Conservation (phyloP, 768 basidiomycete species). For the Tulasnella calospora region DNA sequence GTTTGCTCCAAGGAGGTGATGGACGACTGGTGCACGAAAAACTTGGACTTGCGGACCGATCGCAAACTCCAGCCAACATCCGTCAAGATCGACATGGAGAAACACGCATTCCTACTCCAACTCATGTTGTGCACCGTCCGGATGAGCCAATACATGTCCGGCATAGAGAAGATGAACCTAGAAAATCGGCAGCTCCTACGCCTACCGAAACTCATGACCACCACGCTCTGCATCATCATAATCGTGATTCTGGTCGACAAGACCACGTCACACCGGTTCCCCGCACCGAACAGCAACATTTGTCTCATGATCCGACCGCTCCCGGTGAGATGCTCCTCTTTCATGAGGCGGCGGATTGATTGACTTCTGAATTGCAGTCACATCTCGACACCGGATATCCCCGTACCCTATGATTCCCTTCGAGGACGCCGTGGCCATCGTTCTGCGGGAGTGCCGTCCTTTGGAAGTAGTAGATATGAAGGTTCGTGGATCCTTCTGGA, state of each 20-base stretch:
- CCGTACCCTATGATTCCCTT: conserved; percentile 70
- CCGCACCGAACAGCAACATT: conserved; percentile 40
- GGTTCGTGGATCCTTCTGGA: conserved; percentile 39
- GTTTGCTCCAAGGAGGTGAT: conserved; percentile 63
- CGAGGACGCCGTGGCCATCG: conserved; percentile 55
- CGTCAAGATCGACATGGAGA: background rate
- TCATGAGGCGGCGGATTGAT: background rate
- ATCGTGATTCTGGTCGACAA: conserved; percentile 35
- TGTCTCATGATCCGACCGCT: conserved; percentile 66
- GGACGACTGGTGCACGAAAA: conserved; percentile 55
- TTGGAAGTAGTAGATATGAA: conserved; percentile 41
- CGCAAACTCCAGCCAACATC: background rate
- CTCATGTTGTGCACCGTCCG: background rate
- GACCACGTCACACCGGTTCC: conserved; percentile 49
- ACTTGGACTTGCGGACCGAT: conserved; percentile 36
- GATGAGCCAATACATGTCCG: conserved; percentile 4
- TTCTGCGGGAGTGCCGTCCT: conserved; percentile 48
- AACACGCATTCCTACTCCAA: conserved; percentile 1
- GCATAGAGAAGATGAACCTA: conserved; percentile 2
- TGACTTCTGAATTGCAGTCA: conserved; percentile 42
- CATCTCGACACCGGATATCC: conserved; percentile 67
- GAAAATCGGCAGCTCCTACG: background rate
- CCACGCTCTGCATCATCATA: conserved; percentile 41
- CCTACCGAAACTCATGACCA: conserved; percentile 29
- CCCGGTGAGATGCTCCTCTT: conserved; percentile 47